Conservation (phyloP, 1,139 yeast species). For the Blastobotrys arbuscula region DNA sequence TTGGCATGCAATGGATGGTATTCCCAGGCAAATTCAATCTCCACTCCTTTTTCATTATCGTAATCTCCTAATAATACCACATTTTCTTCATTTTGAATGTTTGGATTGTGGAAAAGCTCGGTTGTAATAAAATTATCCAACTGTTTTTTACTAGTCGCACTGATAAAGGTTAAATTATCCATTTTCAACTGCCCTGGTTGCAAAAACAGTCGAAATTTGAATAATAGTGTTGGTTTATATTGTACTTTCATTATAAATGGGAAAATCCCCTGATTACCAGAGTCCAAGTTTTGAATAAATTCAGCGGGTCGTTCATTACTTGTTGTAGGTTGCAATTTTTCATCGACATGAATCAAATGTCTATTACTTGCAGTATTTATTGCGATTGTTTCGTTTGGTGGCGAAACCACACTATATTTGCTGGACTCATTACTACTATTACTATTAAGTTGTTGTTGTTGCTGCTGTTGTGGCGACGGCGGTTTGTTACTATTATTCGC, state of each 20-base stretch:
- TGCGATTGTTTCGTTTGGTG: not conserved
- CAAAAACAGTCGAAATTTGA: conserved; percentile 21
- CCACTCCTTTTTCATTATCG: conserved; percentile 16
- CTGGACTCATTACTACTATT: not conserved
- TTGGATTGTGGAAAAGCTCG: conserved; percentile 39
- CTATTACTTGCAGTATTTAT: too few relatives aligned
- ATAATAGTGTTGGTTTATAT: conserved; percentile 12
- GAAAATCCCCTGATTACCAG: conserved; percentile 8
- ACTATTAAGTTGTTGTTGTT: not conserved
- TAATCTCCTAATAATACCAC: conserved; percentile 37
- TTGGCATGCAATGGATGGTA: conserved; percentile 23
- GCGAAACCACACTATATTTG: not conserved
- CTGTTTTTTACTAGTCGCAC: conserved; percentile 27
- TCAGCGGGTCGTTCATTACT: conserved; percentile 14
- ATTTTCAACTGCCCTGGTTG: conserved; percentile 11
- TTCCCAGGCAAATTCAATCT: conserved; percentile 30
- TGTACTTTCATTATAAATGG: conserved; percentile 24
- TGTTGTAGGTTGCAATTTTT: not conserved
- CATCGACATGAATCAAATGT: conserved; percentile 6
- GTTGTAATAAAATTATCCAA: conserved; percentile 34
- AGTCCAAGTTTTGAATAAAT: conserved; percentile 17
- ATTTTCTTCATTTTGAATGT: conserved; percentile 37
- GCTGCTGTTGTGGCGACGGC: not conserved
- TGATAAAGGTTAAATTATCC: conserved; percentile 33
- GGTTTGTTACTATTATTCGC: too few relatives aligned